Conservation (phyloP, 345 rosid species). For the Syzygium grande region DNA sequence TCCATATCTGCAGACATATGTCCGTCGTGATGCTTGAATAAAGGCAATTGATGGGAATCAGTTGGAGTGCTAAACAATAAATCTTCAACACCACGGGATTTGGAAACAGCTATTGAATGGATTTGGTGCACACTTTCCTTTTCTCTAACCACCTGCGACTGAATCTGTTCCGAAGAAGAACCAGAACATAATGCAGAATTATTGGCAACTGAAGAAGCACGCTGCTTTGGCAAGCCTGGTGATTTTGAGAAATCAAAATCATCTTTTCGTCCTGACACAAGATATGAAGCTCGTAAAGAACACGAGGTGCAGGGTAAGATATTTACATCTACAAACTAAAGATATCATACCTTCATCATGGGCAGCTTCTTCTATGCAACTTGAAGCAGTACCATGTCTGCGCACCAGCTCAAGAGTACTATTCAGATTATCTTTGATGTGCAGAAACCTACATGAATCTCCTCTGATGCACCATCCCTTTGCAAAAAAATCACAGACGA, state of each 20-base stretch:
- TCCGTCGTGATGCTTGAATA: slow-evolving; percentile 22
- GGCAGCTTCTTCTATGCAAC: slow-evolving; percentile 13
- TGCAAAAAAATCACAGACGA: slow-evolving; percentile 54
- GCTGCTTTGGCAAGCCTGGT: slow-evolving; percentile 12
- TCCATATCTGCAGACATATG: slow-evolving; percentile 23
- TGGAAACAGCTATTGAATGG: neutral
- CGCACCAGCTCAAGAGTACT: slow-evolving; percentile 14
- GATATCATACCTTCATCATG: slow-evolving; percentile 45
- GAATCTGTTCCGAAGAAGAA: slow-evolving; percentile 14
- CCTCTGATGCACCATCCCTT: slow-evolving; percentile 90
- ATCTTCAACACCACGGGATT: slow-evolving; percentile 1
- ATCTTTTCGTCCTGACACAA: slow-evolving; percentile 33
- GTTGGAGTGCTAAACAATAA: neutral
- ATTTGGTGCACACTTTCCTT: neutral
- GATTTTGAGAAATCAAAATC: slow-evolving; percentile 10
- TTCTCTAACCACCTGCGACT: neutral
- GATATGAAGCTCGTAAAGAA: slow-evolving; percentile 18
- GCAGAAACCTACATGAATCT: slow-evolving; percentile 69
- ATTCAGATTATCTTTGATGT: slow-evolving; percentile 28
- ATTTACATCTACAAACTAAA: slow-evolving; percentile 4
- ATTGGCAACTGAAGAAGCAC: slow-evolving; percentile 18
- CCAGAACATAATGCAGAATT: slow-evolving; percentile 11
- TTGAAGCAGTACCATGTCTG: slow-evolving; percentile 22
- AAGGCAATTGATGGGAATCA: slow-evolving; percentile 14
- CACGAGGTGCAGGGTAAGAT: slow-evolving; percentile 5